Evolutionary conservation across 805 yeast species (phyloP).

Genomic region (Metschnikowia gelsemii): DNA sequence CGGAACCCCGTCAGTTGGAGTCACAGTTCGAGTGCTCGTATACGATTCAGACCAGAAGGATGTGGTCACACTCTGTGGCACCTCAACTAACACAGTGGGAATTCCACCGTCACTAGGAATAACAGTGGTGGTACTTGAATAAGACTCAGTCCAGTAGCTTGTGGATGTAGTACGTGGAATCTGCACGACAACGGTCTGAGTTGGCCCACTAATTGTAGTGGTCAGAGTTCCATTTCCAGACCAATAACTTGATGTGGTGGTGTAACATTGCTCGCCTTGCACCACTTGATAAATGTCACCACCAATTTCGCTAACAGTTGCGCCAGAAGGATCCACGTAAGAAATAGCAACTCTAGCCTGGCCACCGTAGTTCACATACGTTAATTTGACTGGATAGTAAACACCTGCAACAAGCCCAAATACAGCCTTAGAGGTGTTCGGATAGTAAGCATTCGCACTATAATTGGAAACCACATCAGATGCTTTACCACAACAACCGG

Average conservation of each 20-base stretch:
- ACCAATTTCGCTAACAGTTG: slow-evolving; percentile 8
- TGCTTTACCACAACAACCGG: slow-evolving; percentile 14
- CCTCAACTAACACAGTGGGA: not conserved
- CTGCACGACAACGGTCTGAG: not conserved
- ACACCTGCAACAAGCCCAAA: not conserved
- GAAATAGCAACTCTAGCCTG: not conserved
- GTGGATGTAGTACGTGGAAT: not conserved
- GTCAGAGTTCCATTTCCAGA: slow-evolving; percentile 2
- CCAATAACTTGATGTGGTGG: slow-evolving; percentile 5
- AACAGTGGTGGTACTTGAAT: not conserved
- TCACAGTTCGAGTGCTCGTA: too few relatives aligned
- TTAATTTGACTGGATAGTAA: slow-evolving; percentile 5
- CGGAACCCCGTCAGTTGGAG: too few relatives aligned
- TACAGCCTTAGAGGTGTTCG: not conserved
- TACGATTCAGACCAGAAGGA: too few relatives aligned
- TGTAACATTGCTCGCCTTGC: slow-evolving; percentile 2
- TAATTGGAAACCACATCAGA: slow-evolving; percentile 7
- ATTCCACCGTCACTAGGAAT: not conserved
- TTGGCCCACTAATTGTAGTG: slow-evolving; percentile 1
- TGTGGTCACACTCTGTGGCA: not conserved
- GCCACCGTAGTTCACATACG: slow-evolving; percentile 3
- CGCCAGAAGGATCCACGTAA: slow-evolving; percentile 11
- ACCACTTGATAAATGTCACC: slow-evolving; percentile 8
- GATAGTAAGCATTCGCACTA: slow-evolving; percentile 2
- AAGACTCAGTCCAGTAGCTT: not conserved